Conservation (phyloP, 768 basidiomycete species). For the Suillus subalutaceus region DNA sequence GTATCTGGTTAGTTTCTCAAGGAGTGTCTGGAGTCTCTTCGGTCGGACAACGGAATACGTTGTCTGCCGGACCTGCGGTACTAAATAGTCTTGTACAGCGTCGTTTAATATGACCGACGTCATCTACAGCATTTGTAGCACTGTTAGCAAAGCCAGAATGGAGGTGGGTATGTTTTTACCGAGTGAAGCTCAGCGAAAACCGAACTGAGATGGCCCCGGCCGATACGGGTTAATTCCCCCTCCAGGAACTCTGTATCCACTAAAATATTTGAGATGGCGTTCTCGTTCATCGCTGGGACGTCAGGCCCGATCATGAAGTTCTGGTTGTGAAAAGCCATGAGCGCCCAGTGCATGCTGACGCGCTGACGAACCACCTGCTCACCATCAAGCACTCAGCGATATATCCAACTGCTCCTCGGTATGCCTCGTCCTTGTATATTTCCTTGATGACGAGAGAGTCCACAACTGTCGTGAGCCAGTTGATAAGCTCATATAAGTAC, state of each 20-base stretch:
- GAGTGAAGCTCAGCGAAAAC: conserved; percentile 81
- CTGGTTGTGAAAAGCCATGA: conserved; percentile 39
- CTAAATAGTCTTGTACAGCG: conserved; percentile 78
- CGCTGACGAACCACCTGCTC: conserved; percentile 24
- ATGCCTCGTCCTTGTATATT: conserved; percentile 85
- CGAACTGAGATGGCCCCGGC: conserved; percentile 65
- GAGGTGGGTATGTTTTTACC: conserved; percentile 47
- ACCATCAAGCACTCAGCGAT: conserved; percentile 91
- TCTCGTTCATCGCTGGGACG: conserved; percentile 82
- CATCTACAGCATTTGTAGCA: conserved; percentile 45
- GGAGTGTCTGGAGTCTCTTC: conserved; percentile 68
- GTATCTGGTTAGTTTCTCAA: conserved; percentile 78
- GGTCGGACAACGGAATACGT: conserved; percentile 69
- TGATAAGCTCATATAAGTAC: conserved; percentile 93
- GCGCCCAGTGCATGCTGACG: background rate
- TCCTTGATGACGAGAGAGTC: conserved; percentile 87
- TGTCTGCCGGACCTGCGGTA: conserved; percentile 67
- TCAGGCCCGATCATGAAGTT: conserved; percentile 78
- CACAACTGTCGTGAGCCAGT: conserved; percentile 95
- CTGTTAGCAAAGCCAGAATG: conserved; percentile 11
- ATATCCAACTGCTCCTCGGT: conserved; percentile 84
- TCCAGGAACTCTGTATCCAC: conserved; percentile 90
- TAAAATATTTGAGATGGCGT: conserved; percentile 82
- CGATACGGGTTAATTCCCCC: conserved; percentile 78
- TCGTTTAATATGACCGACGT: conserved; percentile 73